Percentiles rank a stretch among this genome's conserved stretches.
Conservation (phyloP, 176 grass and related monocot species). For the Urochloa ruziziensis region DNA sequence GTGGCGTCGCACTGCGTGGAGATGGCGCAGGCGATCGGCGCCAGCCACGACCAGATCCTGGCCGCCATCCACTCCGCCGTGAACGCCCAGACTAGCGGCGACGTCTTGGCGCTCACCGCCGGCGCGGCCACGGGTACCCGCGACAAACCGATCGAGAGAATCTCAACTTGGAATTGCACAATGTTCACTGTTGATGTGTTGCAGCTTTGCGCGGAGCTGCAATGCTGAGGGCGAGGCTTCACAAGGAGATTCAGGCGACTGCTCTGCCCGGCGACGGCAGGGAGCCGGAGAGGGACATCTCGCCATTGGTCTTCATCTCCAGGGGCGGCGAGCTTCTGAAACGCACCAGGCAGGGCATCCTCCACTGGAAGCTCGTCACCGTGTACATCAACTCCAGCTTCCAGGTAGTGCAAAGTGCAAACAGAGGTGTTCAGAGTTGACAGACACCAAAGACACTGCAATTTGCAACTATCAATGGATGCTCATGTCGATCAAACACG, state of each 20-base stretch:
- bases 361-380: conserved; percentile 92
- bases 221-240: conserved; percentile 80
- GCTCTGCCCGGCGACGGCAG: conserved; percentile 47
- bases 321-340: conserved; percentile 87
- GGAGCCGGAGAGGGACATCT: conserved; percentile 52
- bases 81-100: conserved; percentile 79
- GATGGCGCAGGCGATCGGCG: conserved; percentile 86
- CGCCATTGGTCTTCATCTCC: conserved; percentile 72
- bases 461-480: not conserved
- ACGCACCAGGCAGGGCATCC: conserved; percentile 85
- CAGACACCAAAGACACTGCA: not conserved
- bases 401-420: conserved; percentile 39
- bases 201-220: conserved; percentile 71
- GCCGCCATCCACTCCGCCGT: conserved; percentile 77
- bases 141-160: not conserved
- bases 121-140: conserved; percentile 68
- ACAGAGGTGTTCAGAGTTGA: not conserved
- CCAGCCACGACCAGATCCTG: conserved; percentile 80
- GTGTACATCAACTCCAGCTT: conserved; percentile 63
- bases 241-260: conserved; percentile 71
- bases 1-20: conserved; percentile 96
- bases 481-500: not conserved
- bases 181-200: no score
- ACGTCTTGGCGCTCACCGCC: conserved; percentile 89
- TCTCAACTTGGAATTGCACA: no score